phyloP scores from a whole-genome alignment of 495 filamentous ascomycete species.

The Aspergillus campestris region DNA sequence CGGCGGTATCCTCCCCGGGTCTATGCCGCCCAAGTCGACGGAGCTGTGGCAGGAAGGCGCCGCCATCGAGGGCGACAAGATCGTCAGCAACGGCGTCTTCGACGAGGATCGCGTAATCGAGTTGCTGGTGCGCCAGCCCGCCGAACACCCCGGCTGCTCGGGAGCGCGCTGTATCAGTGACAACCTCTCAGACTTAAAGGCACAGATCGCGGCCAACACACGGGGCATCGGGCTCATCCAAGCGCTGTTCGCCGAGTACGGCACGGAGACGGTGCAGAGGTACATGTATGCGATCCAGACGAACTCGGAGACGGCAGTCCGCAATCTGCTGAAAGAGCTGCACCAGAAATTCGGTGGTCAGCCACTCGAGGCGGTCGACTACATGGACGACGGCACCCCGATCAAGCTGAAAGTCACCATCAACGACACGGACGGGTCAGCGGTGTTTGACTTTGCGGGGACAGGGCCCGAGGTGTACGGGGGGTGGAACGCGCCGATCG shows the following conservation, averaged over 20 bases:
- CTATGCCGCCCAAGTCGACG: constrained; percentile 91
- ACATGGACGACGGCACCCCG: constrained; percentile 95
- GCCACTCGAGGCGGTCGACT: constrained; percentile 77
- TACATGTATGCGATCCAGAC: constrained; percentile 94
- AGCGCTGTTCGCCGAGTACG: constrained; percentile 78
- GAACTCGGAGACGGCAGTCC: constrained; percentile 81
- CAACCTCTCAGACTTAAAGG: constrained; percentile 93
- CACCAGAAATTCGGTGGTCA: constrained; percentile 67
- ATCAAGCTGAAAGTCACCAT: constrained; percentile 83
- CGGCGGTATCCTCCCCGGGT: constrained; percentile 89
- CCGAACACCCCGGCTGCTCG: constrained; percentile 76
- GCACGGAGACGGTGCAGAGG: constrained; percentile 82
- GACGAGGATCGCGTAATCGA: constrained; percentile 82
- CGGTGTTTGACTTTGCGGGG: constrained; percentile 76
- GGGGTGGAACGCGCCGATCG: constrained; percentile 91
- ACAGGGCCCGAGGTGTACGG: constrained; percentile 92
- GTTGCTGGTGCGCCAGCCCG: constrained; percentile 74
- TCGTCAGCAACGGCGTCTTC: constrained; percentile 84
- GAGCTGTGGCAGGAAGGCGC: constrained; percentile 95
- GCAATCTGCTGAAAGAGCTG: constrained; percentile 74
- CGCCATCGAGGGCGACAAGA: constrained; percentile 85
- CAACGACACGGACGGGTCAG: constrained; percentile 74
- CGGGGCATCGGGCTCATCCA: constrained; percentile 91
- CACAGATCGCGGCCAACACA: constrained; percentile 92
- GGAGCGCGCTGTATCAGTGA: constrained; percentile 87